These are phyloP conservation scores for Pharus latifolius DNA, from an alignment of 176 grass and related monocot genomes.

Conservation along the genomic window DNA sequence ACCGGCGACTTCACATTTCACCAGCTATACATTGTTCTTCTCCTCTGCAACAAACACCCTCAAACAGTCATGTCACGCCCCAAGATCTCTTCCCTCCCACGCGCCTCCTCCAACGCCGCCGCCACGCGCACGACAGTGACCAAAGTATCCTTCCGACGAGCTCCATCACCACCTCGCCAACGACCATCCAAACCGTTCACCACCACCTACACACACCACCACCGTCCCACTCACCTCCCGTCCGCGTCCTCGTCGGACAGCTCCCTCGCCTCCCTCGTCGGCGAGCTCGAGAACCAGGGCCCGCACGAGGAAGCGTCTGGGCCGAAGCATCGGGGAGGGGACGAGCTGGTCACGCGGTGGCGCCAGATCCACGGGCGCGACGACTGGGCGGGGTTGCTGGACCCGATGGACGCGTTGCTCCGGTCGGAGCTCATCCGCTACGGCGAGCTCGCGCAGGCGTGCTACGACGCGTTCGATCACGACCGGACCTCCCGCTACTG, in stretches of 20 bases:
- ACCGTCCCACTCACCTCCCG: not conserved
- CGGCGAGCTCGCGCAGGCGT: constrained; percentile 79
- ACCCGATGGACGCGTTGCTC: constrained; percentile 72
- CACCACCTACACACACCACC: not conserved
- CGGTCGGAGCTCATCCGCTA: constrained; percentile 69
- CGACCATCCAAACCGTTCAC: not conserved
- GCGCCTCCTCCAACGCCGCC: not conserved
- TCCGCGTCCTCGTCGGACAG: constrained; percentile 24
- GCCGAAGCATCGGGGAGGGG: no score
- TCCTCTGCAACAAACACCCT: no score
- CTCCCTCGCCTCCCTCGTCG: constrained; percentile 42
- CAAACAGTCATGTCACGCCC: no score
- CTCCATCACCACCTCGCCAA: not conserved
- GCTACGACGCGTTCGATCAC: constrained; percentile 89
- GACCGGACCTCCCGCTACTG: constrained; percentile 56
- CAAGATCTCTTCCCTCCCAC: constrained; percentile 10
- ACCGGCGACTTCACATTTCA: not conserved
- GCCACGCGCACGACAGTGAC: not conserved
- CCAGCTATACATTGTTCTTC: no score
- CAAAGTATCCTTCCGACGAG: constrained; percentile 22
- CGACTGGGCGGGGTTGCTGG: constrained; percentile 65
- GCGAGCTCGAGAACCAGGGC: constrained; percentile 27
- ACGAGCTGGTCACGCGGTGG: constrained; percentile 38
- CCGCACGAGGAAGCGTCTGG: no score
- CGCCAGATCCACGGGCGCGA: constrained; percentile 65